Percentiles rank a stretch among this genome's conserved stretches.
Evolutionary conservation across 1,284 basidiomycete genomes (phyloP).

Genomic region (Naganishia liquefaciens): DNA sequence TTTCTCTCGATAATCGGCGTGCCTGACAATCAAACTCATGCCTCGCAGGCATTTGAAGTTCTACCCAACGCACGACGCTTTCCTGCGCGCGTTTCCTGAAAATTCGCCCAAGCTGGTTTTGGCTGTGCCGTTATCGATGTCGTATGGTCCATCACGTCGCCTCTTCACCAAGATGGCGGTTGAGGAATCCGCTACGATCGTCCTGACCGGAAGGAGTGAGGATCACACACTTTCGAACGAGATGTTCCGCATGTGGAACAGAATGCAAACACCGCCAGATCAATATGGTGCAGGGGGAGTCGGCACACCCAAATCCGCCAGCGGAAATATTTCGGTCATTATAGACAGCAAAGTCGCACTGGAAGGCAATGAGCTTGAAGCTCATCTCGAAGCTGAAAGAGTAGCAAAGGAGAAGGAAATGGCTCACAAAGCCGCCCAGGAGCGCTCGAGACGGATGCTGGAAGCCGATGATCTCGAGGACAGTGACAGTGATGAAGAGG

Average conservation of each 20-base stretch:
- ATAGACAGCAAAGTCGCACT: conserved; percentile 84
- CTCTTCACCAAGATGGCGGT: conserved; percentile 82
- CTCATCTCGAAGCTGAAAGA: conserved; percentile 74
- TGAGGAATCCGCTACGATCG: conserved; percentile 76
- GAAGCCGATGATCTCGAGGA: conserved; percentile 71
- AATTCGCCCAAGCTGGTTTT: conserved; percentile 89
- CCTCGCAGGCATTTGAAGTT: conserved; percentile 76
- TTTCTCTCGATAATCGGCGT: neutral
- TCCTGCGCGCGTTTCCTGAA: conserved; percentile 78
- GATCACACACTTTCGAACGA: conserved; percentile 75
- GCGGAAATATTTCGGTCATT: conserved; percentile 10
- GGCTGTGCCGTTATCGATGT: conserved; percentile 86
- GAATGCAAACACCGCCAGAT: conserved; percentile 71
- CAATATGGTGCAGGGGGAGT: conserved; percentile 83
- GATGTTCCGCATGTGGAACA: conserved; percentile 85
- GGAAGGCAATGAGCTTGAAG: conserved; percentile 80
- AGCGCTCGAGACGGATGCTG: conserved; percentile 79
- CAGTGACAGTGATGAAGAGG: conserved; percentile 66
- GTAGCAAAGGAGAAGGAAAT: conserved; percentile 80
- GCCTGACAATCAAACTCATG: too few relatives aligned
- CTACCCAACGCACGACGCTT: conserved; percentile 76
- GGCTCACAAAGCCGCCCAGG: conserved; percentile 79
- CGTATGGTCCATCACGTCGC: conserved; percentile 84
- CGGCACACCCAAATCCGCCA: conserved; percentile 56
- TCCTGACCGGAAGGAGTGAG: conserved; percentile 76